Evolutionary conservation across 352 stramenopile species (phyloP), one percentile per base, ranked within the genome.

Genomic region (Pythium rishiriense): DNA sequence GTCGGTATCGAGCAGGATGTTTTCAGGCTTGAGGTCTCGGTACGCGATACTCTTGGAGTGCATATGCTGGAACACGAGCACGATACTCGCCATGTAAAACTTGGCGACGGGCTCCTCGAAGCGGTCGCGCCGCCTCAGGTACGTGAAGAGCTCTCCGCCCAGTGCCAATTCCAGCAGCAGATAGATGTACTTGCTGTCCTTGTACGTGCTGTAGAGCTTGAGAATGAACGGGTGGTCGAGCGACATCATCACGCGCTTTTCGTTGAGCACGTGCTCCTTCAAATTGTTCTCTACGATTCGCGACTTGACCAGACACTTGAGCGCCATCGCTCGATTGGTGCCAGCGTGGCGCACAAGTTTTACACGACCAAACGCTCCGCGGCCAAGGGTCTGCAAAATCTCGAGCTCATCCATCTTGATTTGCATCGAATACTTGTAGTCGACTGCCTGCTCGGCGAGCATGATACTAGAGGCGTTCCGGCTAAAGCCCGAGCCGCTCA

Each of bases 301-400:
- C 6, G 82, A 85, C 64, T 98, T 98, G 48, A 97, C 90, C 7
- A 97, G 76, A 59, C 93, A 97, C 64, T 98, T 98, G 25, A 98
- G 69, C n/a, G 92, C 92, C 51, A 93, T 97, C 15, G 88, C 83
- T 41, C 76, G 77, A 22, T 86, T 80, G 3, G 87, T 83, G 14
- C 62, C 70, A 12, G 74, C 69, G 49, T 94, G 85, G 9, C 87
- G 84, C 8, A 96, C 90, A 3, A 98, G 75, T 47, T 92, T 89
- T n/a, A 98, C 90, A 26, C 89, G 80, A 1, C 91, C 90, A 64
- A 97, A 97, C 0, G 91, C 92, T 8, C 92, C 91, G 22, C 86
- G 90, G 0, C 91, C 83, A 0, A 93, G 66, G 19, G 83, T 91
- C 48, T 90, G 81, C 12, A 92, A 59, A 25, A 92, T 84, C 60